Evolutionary conservation across 2,329 filamentous ascomycete genomes (phyloP).

Genomic region (Sporothrix variecibatus): DNA sequence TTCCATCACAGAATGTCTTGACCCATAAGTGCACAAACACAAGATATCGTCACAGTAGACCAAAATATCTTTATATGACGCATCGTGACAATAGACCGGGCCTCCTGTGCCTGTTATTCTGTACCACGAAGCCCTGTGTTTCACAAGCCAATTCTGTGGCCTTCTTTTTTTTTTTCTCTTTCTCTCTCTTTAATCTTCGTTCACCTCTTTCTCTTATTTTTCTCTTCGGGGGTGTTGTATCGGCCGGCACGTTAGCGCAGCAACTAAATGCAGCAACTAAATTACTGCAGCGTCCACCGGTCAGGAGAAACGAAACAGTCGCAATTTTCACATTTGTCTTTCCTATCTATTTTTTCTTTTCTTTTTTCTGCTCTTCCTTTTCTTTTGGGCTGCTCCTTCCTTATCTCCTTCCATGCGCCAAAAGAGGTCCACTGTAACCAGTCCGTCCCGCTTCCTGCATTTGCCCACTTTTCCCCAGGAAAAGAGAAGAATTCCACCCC

Average conservation of each 20-base stretch:
- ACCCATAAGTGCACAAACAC: background rate
- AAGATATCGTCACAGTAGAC: background rate
- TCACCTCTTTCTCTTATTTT: background rate
- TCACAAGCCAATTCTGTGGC: background rate
- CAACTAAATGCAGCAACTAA: background rate
- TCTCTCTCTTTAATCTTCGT: background rate
- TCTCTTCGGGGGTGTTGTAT: background rate
- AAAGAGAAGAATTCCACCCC: background rate
- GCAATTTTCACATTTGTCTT: background rate
- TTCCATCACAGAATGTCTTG: background rate
- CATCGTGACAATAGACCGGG: background rate
- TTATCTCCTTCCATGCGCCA: background rate
- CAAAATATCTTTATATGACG: background rate
- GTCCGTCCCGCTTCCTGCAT: background rate
- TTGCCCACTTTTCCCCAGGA: slow-evolving; percentile 19
- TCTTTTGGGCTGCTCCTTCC: background rate
- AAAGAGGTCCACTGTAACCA: slow-evolving; percentile 14
- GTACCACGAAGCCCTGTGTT: background rate
- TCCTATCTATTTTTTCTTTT: background rate
- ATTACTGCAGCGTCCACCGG: background rate
- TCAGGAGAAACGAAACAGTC: background rate
- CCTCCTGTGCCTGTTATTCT: background rate
- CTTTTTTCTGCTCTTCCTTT: background rate
- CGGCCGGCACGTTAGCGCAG: background rate
- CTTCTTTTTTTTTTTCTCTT: too few relatives aligned